Evolutionary conservation across 768 basidiomycete genomes (phyloP).

Genomic region (Termitomyces sp.): DNA sequence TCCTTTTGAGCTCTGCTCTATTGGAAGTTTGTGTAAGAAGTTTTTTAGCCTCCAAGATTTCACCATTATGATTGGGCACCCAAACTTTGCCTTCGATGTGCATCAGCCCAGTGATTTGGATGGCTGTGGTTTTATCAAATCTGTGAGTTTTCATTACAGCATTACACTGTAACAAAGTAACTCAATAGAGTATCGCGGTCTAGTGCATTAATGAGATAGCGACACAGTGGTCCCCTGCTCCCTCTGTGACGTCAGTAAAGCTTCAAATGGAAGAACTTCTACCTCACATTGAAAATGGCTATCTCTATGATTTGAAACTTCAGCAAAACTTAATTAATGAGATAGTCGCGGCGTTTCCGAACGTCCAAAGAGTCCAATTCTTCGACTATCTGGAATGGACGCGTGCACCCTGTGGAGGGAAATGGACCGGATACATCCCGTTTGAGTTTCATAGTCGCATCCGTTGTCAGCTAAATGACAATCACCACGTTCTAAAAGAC

Average conservation of each 20-base stretch:
- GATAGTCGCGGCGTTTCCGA: constrained; percentile 8
- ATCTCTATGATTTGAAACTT: background rate
- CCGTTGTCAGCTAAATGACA: background rate
- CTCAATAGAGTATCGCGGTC: background rate
- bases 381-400: constrained; percentile 6
- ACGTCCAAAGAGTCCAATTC: constrained; percentile 2
- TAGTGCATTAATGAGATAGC: background rate
- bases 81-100: background rate
- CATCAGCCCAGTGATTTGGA: background rate
- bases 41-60: constrained; percentile 1
- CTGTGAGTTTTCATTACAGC: background rate
- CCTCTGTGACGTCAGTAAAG: constrained; percentile 2
- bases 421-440: constrained; percentile 6
- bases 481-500: background rate
- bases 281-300: background rate
- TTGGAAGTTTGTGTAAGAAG: background rate
- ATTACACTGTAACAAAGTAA: background rate
- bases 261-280: background rate
- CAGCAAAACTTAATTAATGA: constrained; percentile 1
- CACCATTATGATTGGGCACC: background rate
- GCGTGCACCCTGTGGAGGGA: background rate
- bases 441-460: background rate
- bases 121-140: background rate
- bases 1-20: constrained; percentile 2
- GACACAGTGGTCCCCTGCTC: constrained; percentile 5